Conservation (phyloP, 2,329 filamentous ascomycete species). For the Epicoccum sorghinum region DNA sequence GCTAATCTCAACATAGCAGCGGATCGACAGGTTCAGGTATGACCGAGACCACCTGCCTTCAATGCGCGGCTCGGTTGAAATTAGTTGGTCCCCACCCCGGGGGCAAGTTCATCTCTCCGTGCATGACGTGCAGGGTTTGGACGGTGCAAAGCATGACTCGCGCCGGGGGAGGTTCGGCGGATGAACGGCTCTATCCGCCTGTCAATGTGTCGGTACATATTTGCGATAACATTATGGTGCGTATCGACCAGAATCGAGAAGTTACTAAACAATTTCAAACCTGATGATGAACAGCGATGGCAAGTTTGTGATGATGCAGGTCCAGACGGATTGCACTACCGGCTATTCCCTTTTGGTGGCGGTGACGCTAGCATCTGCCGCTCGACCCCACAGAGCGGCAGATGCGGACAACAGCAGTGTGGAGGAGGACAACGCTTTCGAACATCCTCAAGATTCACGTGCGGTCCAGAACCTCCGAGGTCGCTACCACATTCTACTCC, state of each 20-base stretch:
- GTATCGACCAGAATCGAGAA: not conserved
- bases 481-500: not conserved
- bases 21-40: slow-evolving; percentile 5
- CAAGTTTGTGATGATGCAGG: not conserved
- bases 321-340: not conserved
- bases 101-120: not conserved
- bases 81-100: slow-evolving; percentile 1
- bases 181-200: not conserved
- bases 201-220: not conserved
- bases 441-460: not conserved
- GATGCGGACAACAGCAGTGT: not conserved
- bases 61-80: slow-evolving; percentile 1
- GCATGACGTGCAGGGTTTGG: not conserved
- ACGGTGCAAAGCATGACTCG: slow-evolving; percentile 2
- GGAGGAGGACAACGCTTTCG: not conserved
- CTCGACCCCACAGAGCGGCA: not conserved
- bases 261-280: too few species aligned
- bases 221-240: not conserved
- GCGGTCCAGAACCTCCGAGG: not conserved
- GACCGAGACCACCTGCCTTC: not conserved
- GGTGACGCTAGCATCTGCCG: not conserved
- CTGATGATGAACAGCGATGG: too few species aligned
- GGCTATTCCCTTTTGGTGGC: not conserved
- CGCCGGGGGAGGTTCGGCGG: not conserved
- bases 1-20: not conserved